Percentiles rank a stretch among this genome's conserved stretches.
These are phyloP conservation scores for Fusarium sp. DNA, from an alignment of 2,329 filamentous ascomycete genomes.

Conservation along the genomic window DNA sequence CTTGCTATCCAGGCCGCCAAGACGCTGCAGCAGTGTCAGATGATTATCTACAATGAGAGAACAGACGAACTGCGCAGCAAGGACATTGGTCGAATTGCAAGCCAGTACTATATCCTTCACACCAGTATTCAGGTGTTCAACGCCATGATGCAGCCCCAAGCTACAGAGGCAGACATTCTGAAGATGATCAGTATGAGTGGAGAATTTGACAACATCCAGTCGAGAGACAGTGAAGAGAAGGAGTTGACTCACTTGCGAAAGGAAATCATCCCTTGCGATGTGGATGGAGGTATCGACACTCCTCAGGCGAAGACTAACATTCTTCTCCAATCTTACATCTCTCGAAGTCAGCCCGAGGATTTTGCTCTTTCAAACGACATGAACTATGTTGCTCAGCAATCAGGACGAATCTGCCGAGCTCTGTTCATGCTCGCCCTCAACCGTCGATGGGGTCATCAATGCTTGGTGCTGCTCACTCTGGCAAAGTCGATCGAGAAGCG, in stretches of 20 bases:
- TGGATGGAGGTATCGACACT: slow-evolving; percentile 77
- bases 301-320: slow-evolving; percentile 96
- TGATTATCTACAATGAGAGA: slow-evolving; percentile 98
- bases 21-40: slow-evolving; percentile 91
- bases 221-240: slow-evolving; percentile 87
- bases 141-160: slow-evolving; percentile 86
- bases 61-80: slow-evolving; percentile 95
- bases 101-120: slow-evolving; percentile 95
- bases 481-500: slow-evolving; percentile 98
- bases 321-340: slow-evolving; percentile 93
- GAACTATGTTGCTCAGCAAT: slow-evolving; percentile 95
- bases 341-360: slow-evolving; percentile 86
- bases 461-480: slow-evolving; percentile 87
- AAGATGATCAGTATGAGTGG: slow-evolving; percentile 98
- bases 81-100: slow-evolving; percentile 95
- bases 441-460: slow-evolving; percentile 94
- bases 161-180: slow-evolving; percentile 91
- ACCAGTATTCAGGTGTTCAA: slow-evolving; percentile 97
- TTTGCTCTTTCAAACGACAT: slow-evolving; percentile 93
- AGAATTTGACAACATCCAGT: slow-evolving; percentile 97
- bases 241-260: slow-evolving; percentile 82
- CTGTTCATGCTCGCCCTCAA: slow-evolving; percentile 98
- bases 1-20: slow-evolving; percentile 90
- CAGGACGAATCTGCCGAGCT: slow-evolving; percentile 91
- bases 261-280: slow-evolving; percentile 79